These are phyloP conservation scores for Spinacia oleracea DNA, from an alignment of 179 eudicot species.

Conservation along the genomic window DNA sequence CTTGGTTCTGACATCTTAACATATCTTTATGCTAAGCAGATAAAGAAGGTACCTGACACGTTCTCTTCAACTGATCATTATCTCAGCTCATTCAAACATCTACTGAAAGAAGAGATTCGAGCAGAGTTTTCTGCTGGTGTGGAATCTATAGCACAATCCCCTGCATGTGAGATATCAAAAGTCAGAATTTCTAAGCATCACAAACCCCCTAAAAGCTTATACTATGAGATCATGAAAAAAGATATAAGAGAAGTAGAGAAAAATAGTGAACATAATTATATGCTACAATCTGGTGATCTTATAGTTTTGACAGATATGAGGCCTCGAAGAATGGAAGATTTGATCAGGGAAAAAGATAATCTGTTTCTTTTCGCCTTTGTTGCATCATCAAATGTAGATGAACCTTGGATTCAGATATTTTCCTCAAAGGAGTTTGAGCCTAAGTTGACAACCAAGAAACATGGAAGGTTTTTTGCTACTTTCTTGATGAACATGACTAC, in stretches of 20 bases:
- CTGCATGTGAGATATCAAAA: conserved; percentile 33
- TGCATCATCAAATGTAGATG: neutral
- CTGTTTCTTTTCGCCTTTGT: conserved; percentile 46
- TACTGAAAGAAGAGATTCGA: conserved; percentile 67
- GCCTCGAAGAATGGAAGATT: conserved; percentile 45
- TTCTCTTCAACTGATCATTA: conserved; percentile 45
- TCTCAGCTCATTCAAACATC: conserved; percentile 46
- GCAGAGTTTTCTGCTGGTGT: conserved; percentile 51
- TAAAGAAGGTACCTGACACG: conserved; percentile 41
- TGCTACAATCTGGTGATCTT: conserved; percentile 57
- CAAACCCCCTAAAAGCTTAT: conserved; percentile 36
- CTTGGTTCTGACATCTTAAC: neutral
- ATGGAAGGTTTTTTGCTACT: conserved; percentile 38
- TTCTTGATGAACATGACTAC: conserved; percentile 61
- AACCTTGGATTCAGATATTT: conserved; percentile 5
- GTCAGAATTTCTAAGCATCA: neutral
- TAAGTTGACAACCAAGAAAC: neutral
- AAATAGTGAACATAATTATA: conserved; percentile 23
- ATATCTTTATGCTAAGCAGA: conserved; percentile 31
- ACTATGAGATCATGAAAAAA: conserved; percentile 28
- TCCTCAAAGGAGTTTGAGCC: conserved; percentile 30
- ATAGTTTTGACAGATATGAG: conserved; percentile 45
- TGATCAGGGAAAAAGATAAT: conserved; percentile 27
- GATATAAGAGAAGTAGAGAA: neutral
- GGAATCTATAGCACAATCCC: conserved; percentile 36